A percentile compares a stretch with the other conserved stretches of the same genome.
Conservation (phyloP, 352 stramenopile genomes). For the Globisporangium camurandrum region DNA sequence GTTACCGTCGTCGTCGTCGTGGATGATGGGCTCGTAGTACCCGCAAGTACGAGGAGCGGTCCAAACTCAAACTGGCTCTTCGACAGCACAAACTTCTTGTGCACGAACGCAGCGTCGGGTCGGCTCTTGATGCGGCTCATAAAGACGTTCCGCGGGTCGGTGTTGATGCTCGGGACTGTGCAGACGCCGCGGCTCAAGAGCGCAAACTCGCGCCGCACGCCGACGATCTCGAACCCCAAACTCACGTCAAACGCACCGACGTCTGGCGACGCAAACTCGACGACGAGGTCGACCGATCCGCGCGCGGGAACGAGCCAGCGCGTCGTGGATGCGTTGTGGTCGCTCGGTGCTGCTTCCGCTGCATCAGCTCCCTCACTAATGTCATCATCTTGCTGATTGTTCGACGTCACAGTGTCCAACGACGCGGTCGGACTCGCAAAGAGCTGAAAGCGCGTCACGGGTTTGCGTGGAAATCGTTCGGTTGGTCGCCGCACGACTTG, state of each 20-base stretch:
- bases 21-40: slow-evolving; percentile 2
- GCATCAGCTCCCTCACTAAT: not conserved
- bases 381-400: slow-evolving; percentile 1
- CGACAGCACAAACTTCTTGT: slow-evolving; percentile 90
- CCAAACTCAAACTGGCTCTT: slow-evolving; percentile 91
- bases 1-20: too few species aligned
- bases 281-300: slow-evolving; percentile 44
- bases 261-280: slow-evolving; percentile 77
- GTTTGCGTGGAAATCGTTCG: slow-evolving; percentile 52
- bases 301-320: slow-evolving; percentile 80
- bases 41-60: slow-evolving; percentile 65
- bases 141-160: slow-evolving; percentile 91
- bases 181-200: slow-evolving; percentile 80
- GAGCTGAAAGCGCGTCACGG: slow-evolving; percentile 53
- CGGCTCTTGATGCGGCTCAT: slow-evolving; percentile 89
- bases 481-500: slow-evolving; percentile 73
- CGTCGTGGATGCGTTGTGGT: not conserved
- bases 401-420: not conserved
- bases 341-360: not conserved
- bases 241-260: slow-evolving; percentile 77
- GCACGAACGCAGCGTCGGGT: slow-evolving; percentile 52
- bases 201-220: slow-evolving; percentile 71
- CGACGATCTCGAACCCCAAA: slow-evolving; percentile 90
- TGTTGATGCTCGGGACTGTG: slow-evolving; percentile 89
- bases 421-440: not conserved